Percentiles rank a stretch among this genome's conserved stretches.
Conservation (phyloP, 352 stramenopile species). For the Pythium rishiriense region DNA sequence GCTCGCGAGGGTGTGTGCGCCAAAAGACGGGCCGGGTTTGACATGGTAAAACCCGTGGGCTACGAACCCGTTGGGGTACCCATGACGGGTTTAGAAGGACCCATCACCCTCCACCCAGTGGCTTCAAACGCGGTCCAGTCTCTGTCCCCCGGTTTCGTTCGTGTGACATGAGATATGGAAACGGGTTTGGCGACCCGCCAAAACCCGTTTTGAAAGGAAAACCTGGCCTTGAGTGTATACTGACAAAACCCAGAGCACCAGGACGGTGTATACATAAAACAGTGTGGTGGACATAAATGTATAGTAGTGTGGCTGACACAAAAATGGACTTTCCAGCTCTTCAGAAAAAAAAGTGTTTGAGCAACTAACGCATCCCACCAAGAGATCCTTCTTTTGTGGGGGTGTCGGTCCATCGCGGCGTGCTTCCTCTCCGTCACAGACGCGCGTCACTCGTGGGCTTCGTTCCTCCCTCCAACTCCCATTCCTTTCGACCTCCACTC, state of each 20-base stretch:
- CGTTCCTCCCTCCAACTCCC: not conserved
- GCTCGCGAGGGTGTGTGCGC: conserved; percentile 5
- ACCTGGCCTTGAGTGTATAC: not conserved
- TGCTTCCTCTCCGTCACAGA: not conserved
- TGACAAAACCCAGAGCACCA: not conserved
- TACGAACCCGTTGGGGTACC: not conserved
- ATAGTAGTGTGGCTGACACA: not conserved
- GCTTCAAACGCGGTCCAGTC: not conserved
- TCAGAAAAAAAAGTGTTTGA: conserved; percentile 17
- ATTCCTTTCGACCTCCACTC: not conserved
- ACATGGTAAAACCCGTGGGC: no score
- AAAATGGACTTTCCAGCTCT: not conserved
- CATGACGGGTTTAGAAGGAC: not conserved
- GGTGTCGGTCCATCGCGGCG: no score
- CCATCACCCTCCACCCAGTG: no score
- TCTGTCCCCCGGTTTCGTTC: no score
- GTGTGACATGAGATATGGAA: no score
- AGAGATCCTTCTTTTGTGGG: not conserved
- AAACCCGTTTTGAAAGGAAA: not conserved
- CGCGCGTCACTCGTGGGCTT: not conserved
- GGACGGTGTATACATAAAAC: no score
- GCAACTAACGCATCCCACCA: conserved; percentile 12
- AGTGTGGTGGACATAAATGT: no score
- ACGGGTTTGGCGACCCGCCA: no score
- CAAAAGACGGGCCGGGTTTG: conserved; percentile 6